phyloP scores from a whole-genome alignment of 2,329 filamentous ascomycete genomes.

The Aspergillus quadrilineatus region DNA sequence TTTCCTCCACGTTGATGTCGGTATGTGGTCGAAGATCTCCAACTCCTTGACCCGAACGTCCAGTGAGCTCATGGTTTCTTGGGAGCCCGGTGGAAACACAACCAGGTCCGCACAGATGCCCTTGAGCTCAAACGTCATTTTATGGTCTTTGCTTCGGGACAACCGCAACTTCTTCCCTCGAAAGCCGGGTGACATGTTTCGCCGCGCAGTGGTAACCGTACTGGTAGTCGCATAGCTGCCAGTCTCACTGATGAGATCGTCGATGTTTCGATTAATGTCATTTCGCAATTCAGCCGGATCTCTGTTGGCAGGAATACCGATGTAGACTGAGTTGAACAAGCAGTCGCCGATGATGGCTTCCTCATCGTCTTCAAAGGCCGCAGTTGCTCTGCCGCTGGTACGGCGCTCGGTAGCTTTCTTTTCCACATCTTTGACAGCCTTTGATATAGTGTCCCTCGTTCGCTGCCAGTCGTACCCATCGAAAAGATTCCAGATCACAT shows the following conservation, averaged over 20 bases:
- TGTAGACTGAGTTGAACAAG: conserved; percentile 98
- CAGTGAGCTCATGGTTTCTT: conserved; percentile 83
- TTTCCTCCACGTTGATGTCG: conserved; percentile 96
- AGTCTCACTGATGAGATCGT: conserved; percentile 83
- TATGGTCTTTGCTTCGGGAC: conserved; percentile 83
- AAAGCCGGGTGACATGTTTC: conserved; percentile 32
- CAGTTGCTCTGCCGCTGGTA: conserved; percentile 57
- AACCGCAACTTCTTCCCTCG: conserved; percentile 67
- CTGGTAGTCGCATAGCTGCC: conserved; percentile 82
- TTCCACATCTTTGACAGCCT: conserved; percentile 87
- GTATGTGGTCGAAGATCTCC: conserved; percentile 90
- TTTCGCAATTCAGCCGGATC: conserved; percentile 78
- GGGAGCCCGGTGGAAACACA: conserved; percentile 70
- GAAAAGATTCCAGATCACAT: conserved; percentile 96
- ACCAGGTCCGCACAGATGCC: conserved; percentile 81
- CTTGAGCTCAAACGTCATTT: conserved; percentile 90
- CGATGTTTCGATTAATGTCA: conserved; percentile 83
- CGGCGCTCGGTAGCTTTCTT: conserved; percentile 74
- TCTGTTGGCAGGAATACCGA: conserved; percentile 81
- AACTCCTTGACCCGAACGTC: conserved; percentile 79
- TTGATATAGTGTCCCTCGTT: conserved; percentile 80
- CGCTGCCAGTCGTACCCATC: conserved; percentile 96
- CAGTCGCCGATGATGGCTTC: conserved; percentile 90
- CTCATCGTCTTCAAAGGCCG: conserved; percentile 63
- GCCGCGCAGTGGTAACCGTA: conserved; percentile 44